These are phyloP conservation scores for Trichoderma citrinoviride DNA, from an alignment of 2,329 filamentous ascomycete genomes.

Conservation along the genomic window DNA sequence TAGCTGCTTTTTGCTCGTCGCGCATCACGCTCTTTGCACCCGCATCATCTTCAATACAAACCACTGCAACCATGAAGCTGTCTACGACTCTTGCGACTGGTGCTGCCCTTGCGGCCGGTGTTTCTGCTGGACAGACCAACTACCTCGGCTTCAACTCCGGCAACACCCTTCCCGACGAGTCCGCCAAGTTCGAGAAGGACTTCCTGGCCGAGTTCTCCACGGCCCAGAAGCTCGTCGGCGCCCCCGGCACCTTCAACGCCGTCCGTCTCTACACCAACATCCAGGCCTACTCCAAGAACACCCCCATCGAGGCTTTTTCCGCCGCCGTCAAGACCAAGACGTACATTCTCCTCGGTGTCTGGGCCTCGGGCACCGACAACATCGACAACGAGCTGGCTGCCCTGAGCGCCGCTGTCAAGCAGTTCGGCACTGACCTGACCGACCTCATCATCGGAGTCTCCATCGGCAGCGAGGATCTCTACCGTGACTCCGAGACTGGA, in stretches of 20 bases:
- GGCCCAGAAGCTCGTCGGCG: constrained; percentile 35
- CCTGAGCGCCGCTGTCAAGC: constrained; percentile 53
- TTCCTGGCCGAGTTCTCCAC: constrained; percentile 47
- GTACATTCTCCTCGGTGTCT: constrained; percentile 62
- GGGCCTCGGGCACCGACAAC: constrained; percentile 54
- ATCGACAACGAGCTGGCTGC: constrained; percentile 61
- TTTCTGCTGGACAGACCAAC: constrained; percentile 43
- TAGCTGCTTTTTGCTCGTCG: neutral
- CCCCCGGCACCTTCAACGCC: constrained; percentile 56
- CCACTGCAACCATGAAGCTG: constrained; percentile 46
- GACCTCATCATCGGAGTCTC: constrained; percentile 63
- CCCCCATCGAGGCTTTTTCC: constrained; percentile 79
- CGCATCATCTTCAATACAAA: neutral
- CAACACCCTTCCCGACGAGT: constrained; percentile 44
- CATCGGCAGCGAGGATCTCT: constrained; percentile 66
- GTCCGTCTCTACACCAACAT: constrained; percentile 68
- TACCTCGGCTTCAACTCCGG: constrained; percentile 56
- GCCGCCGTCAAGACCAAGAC: constrained; percentile 61
- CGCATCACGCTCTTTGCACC: constrained; percentile 10
- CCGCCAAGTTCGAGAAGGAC: constrained; percentile 53
- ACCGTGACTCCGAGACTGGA: constrained; percentile 60
- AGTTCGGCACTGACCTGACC: constrained; percentile 50
- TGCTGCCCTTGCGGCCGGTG: constrained; percentile 40
- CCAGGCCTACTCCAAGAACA: constrained; percentile 62
- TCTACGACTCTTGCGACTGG: constrained; percentile 39